Percentiles rank a stretch among this genome's conserved stretches.
These are phyloP conservation scores for Botrytis pseudocinerea DNA, from an alignment of 2,329 filamentous ascomycete genomes.

Conservation along the genomic window DNA sequence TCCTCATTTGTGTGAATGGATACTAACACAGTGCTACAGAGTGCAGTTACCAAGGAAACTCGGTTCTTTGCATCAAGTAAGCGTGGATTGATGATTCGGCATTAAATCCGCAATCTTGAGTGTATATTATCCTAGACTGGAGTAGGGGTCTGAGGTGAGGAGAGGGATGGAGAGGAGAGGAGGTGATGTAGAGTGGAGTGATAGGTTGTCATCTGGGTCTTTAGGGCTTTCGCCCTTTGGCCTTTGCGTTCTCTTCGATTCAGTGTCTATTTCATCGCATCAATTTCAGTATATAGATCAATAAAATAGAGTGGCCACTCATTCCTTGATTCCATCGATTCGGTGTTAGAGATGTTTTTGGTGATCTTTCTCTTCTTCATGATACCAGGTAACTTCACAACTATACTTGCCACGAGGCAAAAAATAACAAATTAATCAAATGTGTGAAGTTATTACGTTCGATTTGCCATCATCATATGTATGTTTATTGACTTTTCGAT, in stretches of 20 bases:
- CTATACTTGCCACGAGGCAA: too few relatives aligned
- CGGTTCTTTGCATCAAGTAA: not conserved
- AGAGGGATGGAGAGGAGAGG: too few relatives aligned
- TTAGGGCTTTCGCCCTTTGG: not conserved
- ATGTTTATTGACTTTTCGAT: not conserved
- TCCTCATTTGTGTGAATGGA: too few relatives aligned
- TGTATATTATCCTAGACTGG: too few relatives aligned
- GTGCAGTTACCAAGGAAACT: not conserved
- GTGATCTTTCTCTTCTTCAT: not conserved
- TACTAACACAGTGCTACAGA: not conserved
- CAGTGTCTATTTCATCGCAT: not conserved
- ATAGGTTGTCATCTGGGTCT: not conserved
- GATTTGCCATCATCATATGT: rapidly evolving
- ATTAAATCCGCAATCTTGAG: too few relatives aligned
- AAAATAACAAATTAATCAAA: too few relatives aligned
- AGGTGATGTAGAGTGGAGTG: not conserved
- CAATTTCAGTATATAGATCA: not conserved
- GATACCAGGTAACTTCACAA: too few relatives aligned
- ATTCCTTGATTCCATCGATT: not conserved
- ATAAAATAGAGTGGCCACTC: conserved; percentile 1
- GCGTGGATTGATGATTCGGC: too few relatives aligned
- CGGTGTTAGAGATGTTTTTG: not conserved
- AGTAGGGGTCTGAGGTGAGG: not conserved
- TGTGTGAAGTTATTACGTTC: not conserved
- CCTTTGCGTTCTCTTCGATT: not conserved